A percentile compares a stretch with the other conserved stretches of the same genome.
phyloP scores from a whole-genome alignment of 1,284 basidiomycete species.

The Cyathus olla region DNA sequence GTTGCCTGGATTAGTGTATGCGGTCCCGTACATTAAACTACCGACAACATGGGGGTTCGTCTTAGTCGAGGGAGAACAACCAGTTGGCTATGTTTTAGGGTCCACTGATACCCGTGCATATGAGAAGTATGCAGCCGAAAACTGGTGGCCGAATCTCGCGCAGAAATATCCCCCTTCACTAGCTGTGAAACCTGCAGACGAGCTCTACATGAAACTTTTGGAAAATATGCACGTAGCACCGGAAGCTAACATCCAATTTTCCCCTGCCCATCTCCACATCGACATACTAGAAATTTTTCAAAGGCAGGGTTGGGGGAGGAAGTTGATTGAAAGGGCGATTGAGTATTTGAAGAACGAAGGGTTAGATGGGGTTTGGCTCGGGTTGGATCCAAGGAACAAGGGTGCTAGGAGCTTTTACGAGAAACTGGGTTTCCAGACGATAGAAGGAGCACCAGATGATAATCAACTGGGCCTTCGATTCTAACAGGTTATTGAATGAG shows the following conservation, averaged over 20 bases:
- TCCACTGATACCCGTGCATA: constrained; percentile 69
- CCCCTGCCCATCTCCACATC: constrained; percentile 76
- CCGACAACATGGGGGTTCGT: constrained; percentile 79
- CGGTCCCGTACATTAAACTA: constrained; percentile 79
- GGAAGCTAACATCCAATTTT: constrained; percentile 61
- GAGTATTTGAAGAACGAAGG: constrained; percentile 59
- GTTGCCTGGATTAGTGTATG: constrained; percentile 76
- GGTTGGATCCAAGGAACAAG: constrained; percentile 68
- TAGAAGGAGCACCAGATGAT: constrained; percentile 58
- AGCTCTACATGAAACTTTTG: constrained; percentile 59
- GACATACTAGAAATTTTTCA: constrained; percentile 71
- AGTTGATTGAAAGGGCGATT: constrained; percentile 63
- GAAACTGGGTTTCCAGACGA: constrained; percentile 62
- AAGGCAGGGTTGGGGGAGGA: constrained; percentile 71
- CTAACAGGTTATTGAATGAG: constrained; percentile 12
- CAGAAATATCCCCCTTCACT: constrained; percentile 59
- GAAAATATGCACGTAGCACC: constrained; percentile 58
- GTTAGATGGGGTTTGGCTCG: constrained; percentile 67
- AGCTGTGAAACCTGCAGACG: constrained; percentile 58
- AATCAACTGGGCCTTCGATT: constrained; percentile 61
- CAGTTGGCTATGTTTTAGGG: constrained; percentile 73
- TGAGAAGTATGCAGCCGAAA: constrained; percentile 58
- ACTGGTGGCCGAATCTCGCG: constrained; percentile 71
- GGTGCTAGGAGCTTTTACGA: constrained; percentile 69
- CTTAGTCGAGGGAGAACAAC: constrained; percentile 64